Evolutionary conservation across 1,284 basidiomycete genomes (phyloP).

Genomic region (Golubevia pallescens): DNA sequence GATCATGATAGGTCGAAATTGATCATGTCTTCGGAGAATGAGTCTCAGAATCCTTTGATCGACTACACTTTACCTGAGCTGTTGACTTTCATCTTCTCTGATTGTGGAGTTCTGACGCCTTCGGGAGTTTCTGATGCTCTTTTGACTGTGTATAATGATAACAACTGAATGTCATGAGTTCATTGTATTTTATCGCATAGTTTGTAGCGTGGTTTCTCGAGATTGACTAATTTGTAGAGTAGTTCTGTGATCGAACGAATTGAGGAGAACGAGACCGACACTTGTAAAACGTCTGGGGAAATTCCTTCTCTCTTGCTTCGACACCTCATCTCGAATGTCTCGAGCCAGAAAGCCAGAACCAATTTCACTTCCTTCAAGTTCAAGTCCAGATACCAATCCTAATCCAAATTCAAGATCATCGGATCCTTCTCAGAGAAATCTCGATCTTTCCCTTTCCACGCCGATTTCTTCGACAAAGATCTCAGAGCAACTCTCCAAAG

Average conservation of each 20-base stretch:
- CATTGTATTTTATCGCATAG: too few relatives aligned
- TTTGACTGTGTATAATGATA: conserved; percentile 53
- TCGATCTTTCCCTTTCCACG: too few relatives aligned
- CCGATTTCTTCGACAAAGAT: background rate
- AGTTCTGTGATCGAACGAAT: too few relatives aligned
- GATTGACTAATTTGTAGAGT: too few relatives aligned
- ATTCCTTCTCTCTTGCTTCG: background rate
- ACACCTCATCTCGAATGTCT: background rate
- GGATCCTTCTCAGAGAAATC: too few relatives aligned
- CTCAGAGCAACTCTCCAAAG: background rate
- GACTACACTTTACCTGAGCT: conserved; percentile 57
- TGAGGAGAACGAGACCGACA: too few relatives aligned
- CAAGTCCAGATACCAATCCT: background rate
- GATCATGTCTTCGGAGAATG: conserved; percentile 45
- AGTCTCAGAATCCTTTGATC: conserved; percentile 46
- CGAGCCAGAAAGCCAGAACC: background rate
- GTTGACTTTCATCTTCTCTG: conserved; percentile 56
- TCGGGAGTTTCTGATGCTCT: conserved; percentile 55
- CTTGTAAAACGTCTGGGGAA: background rate
- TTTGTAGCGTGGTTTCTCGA: too few relatives aligned
- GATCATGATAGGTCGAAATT: background rate
- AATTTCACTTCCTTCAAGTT: background rate
- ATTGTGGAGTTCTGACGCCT: conserved; percentile 55
- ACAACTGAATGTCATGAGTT: too few relatives aligned
- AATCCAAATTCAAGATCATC: too few relatives aligned